phyloP scores from a whole-genome alignment of 1,284 basidiomycete species.

The Irpex sp. region DNA sequence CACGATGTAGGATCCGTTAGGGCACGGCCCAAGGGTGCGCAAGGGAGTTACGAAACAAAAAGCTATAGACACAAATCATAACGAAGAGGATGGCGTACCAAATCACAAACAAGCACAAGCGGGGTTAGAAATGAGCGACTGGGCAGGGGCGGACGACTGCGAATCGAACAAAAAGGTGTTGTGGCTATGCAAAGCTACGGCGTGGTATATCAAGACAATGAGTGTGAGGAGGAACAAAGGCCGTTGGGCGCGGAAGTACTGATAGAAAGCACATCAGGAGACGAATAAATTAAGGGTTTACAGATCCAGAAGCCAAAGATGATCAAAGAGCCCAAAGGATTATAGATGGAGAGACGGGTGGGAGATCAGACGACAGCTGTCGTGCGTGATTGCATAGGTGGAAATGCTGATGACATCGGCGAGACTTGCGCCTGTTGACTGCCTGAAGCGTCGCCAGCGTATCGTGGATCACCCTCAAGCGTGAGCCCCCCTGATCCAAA shows the following conservation, averaged over 20 bases:
- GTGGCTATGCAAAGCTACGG: conserved; percentile 8
- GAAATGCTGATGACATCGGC: conserved; percentile 74
- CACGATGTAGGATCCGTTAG: neutral
- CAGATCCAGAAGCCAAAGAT: neutral
- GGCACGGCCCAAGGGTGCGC: neutral
- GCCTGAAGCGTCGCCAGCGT: conserved; percentile 18
- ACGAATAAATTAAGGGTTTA: neutral
- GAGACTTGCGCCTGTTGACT: conserved; percentile 55
- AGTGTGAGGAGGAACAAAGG: neutral
- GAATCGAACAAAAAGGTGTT: conserved; percentile 14
- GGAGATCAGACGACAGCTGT: conserved; percentile 21
- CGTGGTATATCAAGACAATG: neutral
- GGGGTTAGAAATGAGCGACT: neutral
- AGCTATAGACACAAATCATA: conserved; percentile 3
- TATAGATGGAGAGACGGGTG: neutral
- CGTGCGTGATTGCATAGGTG: conserved; percentile 30
- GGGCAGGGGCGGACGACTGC: neutral
- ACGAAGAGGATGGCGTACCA: conserved; percentile 1
- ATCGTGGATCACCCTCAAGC: conserved; percentile 20
- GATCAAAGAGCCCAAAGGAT: neutral
- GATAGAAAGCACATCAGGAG: neutral
- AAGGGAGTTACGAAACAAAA: neutral
- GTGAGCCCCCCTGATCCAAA: conserved; percentile 17
- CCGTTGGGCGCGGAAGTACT: conserved; percentile 2
- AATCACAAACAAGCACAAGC: neutral